These are phyloP conservation scores for Chalara sp. DNA, from an alignment of 2,329 filamentous ascomycete genomes.

Conservation along the genomic window DNA sequence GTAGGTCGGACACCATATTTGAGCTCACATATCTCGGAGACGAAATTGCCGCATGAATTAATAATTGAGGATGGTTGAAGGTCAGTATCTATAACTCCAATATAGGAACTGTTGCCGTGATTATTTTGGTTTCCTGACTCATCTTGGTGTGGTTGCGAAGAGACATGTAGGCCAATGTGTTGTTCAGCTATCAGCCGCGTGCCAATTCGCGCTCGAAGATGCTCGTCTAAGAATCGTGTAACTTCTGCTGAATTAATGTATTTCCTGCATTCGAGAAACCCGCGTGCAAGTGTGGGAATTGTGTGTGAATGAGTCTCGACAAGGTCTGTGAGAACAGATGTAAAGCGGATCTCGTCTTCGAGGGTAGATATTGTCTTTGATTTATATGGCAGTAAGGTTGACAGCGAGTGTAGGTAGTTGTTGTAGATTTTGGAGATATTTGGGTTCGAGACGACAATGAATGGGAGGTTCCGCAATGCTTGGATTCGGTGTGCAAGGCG, in stretches of 20 bases:
- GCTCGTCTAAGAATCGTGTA: slow-evolving; percentile 88
- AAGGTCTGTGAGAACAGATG: slow-evolving; percentile 88
- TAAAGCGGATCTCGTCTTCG: slow-evolving; percentile 86
- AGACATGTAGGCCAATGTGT: slow-evolving; percentile 83
- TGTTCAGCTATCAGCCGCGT: slow-evolving; percentile 93
- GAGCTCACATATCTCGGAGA: slow-evolving; percentile 93
- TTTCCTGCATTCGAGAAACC: slow-evolving; percentile 86
- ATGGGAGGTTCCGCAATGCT: slow-evolving; percentile 86
- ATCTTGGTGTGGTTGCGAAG: slow-evolving; percentile 64
- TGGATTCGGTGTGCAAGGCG: slow-evolving; percentile 92
- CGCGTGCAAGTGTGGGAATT: slow-evolving; percentile 83
- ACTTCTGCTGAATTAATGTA: slow-evolving; percentile 81
- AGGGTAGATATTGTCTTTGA: slow-evolving; percentile 56
- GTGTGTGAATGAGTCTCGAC: slow-evolving; percentile 93
- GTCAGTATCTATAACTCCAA: slow-evolving; percentile 91
- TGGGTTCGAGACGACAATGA: slow-evolving; percentile 96
- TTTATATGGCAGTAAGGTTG: slow-evolving; percentile 76
- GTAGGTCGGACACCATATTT: slow-evolving; percentile 85
- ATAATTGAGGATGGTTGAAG: slow-evolving; percentile 77
- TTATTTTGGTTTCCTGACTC: slow-evolving; percentile 42
- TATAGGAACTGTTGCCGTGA: slow-evolving; percentile 53
- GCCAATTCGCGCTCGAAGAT: slow-evolving; percentile 87
- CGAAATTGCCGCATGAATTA: slow-evolving; percentile 78
- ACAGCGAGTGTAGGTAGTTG: slow-evolving; percentile 91
- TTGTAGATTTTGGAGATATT: slow-evolving; percentile 92